These are phyloP conservation scores for Cyberlindnera meyerae DNA, from an alignment of 805 yeast genomes.

Conservation along the genomic window DNA sequence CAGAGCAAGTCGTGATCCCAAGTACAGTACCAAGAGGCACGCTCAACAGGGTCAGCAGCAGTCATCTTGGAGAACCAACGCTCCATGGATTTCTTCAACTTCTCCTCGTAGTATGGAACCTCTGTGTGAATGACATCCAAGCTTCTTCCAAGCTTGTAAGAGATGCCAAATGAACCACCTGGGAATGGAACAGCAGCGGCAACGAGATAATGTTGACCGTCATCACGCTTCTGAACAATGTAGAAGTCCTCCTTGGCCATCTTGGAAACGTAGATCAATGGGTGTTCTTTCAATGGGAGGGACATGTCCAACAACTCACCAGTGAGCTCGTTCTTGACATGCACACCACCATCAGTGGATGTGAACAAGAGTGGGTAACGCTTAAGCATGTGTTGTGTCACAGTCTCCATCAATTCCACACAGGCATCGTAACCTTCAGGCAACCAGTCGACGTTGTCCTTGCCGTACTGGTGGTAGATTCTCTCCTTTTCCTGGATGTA, in stretches of 20 bases:
- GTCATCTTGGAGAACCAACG: conserved; percentile 64
- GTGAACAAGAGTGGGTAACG: conserved; percentile 64
- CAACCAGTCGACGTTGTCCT: conserved; percentile 58
- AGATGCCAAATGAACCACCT: conserved; percentile 68
- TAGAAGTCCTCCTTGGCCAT: conserved; percentile 77
- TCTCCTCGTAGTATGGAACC: conserved; percentile 66
- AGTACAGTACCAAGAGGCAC: conserved; percentile 71
- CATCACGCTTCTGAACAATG: conserved; percentile 49
- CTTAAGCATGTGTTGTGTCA: conserved; percentile 51
- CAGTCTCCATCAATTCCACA: conserved; percentile 58
- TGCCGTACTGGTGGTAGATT: conserved; percentile 53
- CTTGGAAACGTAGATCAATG: conserved; percentile 55
- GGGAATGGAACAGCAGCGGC: conserved; percentile 81
- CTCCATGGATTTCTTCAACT: conserved; percentile 66
- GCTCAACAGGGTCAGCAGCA: conserved; percentile 58
- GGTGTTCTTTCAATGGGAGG: conserved; percentile 56
- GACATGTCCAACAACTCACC: conserved; percentile 58
- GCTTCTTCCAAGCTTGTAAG: conserved; percentile 53
- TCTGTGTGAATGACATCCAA: conserved; percentile 60
- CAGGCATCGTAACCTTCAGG: conserved; percentile 62
- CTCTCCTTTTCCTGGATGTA: conserved; percentile 60
- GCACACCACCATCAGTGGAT: conserved; percentile 41
- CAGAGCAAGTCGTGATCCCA: conserved; percentile 65
- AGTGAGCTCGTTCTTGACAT: conserved; percentile 56
- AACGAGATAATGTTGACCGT: conserved; percentile 55